A percentile compares a stretch with the other conserved stretches of the same genome.
Conservation (phyloP, 2,329 filamentous ascomycete genomes). For the Xylariaceae sp. region DNA sequence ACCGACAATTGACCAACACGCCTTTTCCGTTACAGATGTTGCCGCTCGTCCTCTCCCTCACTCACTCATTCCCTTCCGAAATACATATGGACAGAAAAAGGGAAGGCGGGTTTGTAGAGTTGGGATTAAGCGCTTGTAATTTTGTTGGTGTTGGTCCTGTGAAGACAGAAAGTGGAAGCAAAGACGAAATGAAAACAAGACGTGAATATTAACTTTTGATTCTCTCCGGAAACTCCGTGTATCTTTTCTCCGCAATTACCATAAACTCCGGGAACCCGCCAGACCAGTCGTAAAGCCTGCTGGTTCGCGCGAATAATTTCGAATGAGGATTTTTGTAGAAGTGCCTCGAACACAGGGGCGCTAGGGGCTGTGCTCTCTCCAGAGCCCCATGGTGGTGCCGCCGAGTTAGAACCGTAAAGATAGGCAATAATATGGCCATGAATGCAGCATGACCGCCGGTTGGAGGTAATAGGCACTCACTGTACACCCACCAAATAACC, state of each 20-base stretch:
- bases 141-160: too few species aligned
- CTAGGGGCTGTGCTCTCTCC: slow-evolving; percentile 9
- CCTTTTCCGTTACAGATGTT: too few species aligned
- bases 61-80: not conserved
- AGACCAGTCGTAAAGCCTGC: slow-evolving; percentile 1
- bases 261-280: slow-evolving; percentile 3
- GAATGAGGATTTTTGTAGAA: slow-evolving; percentile 4
- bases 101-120: not conserved
- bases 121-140: too few species aligned
- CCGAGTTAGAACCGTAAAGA: slow-evolving; percentile 11
- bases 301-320: not conserved
- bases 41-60: too few species aligned
- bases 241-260: slow-evolving; percentile 4
- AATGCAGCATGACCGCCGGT: slow-evolving; percentile 17
- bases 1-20: not conserved
- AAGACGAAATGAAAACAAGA: not conserved
- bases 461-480: slow-evolving; percentile 25
- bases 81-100: not conserved
- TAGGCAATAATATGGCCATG: slow-evolving; percentile 11
- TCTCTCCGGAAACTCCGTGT: slow-evolving; percentile 9
- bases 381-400: slow-evolving; percentile 16
- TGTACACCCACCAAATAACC: slow-evolving; percentile 10
- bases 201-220: slow-evolving; percentile 16
- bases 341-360: slow-evolving; percentile 10
- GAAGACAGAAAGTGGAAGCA: not conserved